phyloP scores from a whole-genome alignment of 257 asterid species.

The Oldenlandia corymbosa region DNA sequence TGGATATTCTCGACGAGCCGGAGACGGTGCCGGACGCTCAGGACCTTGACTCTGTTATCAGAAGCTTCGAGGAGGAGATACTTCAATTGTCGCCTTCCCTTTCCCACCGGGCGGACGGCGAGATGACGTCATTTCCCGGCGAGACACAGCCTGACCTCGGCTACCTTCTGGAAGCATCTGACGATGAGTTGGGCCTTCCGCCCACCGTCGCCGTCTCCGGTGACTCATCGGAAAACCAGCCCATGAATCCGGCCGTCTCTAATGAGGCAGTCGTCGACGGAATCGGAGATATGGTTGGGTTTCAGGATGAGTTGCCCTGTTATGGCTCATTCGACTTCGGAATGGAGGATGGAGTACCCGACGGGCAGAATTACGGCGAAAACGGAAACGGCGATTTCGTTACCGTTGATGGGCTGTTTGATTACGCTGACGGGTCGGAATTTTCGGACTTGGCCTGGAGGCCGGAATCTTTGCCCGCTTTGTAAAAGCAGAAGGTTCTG shows the following conservation, averaged over 20 bases:
- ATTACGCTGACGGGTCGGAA: constrained; percentile 24
- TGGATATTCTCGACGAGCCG: constrained; percentile 33
- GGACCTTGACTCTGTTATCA: constrained; percentile 40
- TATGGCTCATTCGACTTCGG: constrained; percentile 29
- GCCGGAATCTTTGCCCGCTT: constrained; percentile 35
- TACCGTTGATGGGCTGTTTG: constrained; percentile 32
- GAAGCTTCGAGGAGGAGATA: constrained; percentile 46
- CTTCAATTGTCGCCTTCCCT: constrained; percentile 14
- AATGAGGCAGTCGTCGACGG: constrained; percentile 3
- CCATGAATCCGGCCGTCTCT: neutral
- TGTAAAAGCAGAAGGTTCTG: constrained; percentile 10
- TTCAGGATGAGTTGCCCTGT: constrained; percentile 24
- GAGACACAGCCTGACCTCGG: constrained; percentile 35
- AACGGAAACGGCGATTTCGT: constrained; percentile 18
- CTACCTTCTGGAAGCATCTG: constrained; percentile 41
- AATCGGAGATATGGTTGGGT: constrained; percentile 8
- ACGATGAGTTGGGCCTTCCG: constrained; percentile 49
- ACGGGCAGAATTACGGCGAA: constrained; percentile 1
- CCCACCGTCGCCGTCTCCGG: constrained; percentile 16
- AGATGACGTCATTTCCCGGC: constrained; percentile 18
- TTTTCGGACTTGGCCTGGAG: constrained; percentile 26
- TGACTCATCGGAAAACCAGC: neutral
- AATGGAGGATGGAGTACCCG: constrained; percentile 8
- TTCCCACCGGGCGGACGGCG: neutral
- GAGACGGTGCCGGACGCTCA: constrained; percentile 27